Conservation (phyloP, 768 basidiomycete species). For the Lactifluus echinatus region DNA sequence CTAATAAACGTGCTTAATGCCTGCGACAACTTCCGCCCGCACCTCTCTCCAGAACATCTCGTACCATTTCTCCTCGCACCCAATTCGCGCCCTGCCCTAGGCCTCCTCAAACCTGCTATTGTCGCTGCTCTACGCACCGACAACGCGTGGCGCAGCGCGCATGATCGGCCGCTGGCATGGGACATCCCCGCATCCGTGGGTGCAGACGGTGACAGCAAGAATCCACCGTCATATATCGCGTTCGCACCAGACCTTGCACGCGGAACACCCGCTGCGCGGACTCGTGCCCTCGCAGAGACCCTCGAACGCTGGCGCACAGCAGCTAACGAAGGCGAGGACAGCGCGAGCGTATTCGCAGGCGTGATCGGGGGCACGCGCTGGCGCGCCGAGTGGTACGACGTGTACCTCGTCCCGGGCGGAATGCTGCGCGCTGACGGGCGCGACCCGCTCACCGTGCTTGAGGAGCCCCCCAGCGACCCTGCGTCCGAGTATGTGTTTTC, state of each 20-base stretch:
- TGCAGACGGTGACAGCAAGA: not conserved
- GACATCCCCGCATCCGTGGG: constrained; percentile 26
- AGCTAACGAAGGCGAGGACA: constrained; percentile 21
- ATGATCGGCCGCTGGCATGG: constrained; percentile 33
- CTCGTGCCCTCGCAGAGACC: constrained; percentile 50
- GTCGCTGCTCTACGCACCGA: constrained; percentile 47
- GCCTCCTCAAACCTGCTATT: constrained; percentile 50
- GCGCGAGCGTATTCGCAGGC: constrained; percentile 48
- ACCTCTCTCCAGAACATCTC: constrained; percentile 34
- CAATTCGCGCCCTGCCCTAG: constrained; percentile 45
- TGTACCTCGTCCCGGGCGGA: constrained; percentile 65
- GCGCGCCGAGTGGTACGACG: constrained; percentile 77
- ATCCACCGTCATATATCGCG: not conserved
- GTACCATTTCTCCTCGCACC: constrained; percentile 49
- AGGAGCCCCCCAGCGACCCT: constrained; percentile 27
- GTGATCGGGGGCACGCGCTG: constrained; percentile 72
- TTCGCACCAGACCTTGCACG: not conserved
- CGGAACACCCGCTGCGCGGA: constrained; percentile 38
- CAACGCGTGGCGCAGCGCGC: constrained; percentile 30
- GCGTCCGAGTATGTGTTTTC: constrained; percentile 64
- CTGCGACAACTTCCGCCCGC: constrained; percentile 62
- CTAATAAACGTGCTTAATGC: constrained; percentile 57
- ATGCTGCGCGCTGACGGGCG: constrained; percentile 33
- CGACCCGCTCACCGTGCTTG: constrained; percentile 23
- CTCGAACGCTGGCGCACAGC: constrained; percentile 61